Conservation (phyloP, 768 basidiomycete genomes). For the Boletus huronensis region DNA sequence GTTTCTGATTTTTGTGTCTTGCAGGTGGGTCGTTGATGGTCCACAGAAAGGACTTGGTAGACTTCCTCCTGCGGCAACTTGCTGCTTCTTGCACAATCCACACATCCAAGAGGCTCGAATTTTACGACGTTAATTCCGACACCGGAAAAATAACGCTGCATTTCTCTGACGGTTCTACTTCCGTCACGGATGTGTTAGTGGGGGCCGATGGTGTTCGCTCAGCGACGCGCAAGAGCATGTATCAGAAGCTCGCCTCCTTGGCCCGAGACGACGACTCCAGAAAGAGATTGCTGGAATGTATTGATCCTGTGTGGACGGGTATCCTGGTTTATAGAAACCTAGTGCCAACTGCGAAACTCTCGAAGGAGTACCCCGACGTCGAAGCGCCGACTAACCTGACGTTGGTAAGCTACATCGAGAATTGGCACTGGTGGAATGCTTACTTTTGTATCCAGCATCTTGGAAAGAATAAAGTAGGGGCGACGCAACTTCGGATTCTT, state of each 20-base stretch:
- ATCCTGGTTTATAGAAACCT: constrained; percentile 37
- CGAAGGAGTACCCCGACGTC: constrained; percentile 32
- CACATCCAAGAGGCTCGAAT: constrained; percentile 34
- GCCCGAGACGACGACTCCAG: neutral
- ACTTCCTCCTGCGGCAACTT: constrained; percentile 31
- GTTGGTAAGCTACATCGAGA: neutral
- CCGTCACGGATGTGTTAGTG: constrained; percentile 39
- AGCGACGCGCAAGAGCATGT: constrained; percentile 28
- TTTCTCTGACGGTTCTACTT: constrained; percentile 37
- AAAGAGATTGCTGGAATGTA: constrained; percentile 15
- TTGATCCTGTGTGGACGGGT: constrained; percentile 40
- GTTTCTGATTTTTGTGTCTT: neutral
- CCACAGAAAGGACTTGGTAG: constrained; percentile 39
- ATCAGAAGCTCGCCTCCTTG: constrained; percentile 13
- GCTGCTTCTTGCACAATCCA: constrained; percentile 29
- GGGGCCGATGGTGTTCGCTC: constrained; percentile 45
- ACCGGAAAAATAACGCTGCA: constrained; percentile 27
- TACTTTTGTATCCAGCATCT: constrained; percentile 17
- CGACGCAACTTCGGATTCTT: neutral
- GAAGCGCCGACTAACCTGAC: constrained; percentile 27
- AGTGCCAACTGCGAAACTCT: constrained; percentile 28
- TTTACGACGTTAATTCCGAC: constrained; percentile 24
- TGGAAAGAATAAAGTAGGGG: constrained; percentile 19
- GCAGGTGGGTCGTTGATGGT: constrained; percentile 30
- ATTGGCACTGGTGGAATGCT: neutral